These are phyloP conservation scores for Actinomucor elegans DNA, from an alignment of 371 early-diverging fungal genomes.

Conservation along the genomic window DNA sequence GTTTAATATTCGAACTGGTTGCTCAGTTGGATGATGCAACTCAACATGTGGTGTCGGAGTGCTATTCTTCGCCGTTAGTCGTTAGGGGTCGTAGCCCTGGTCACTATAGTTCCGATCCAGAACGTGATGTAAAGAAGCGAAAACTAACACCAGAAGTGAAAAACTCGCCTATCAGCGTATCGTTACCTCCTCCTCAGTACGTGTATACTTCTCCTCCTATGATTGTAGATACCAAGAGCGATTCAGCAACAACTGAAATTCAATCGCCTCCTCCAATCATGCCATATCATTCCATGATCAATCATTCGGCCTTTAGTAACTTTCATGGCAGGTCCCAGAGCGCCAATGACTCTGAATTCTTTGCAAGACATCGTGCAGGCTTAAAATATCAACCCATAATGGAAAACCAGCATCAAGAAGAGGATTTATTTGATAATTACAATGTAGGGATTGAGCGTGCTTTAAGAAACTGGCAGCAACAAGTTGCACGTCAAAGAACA, in stretches of 20 bases:
- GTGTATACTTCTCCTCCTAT: constrained; percentile 15
- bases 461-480: constrained; percentile 19
- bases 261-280: background rate
- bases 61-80: constrained; percentile 72
- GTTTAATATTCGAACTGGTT: constrained; percentile 57
- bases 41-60: constrained; percentile 54
- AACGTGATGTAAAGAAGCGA: constrained; percentile 4
- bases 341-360: constrained; percentile 20
- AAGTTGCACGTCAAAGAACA: constrained; percentile 16
- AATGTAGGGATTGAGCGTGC: constrained; percentile 13
- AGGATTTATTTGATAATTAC: constrained; percentile 9
- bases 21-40: constrained; percentile 53
- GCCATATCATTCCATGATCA: background rate
- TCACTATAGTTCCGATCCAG: constrained; percentile 68
- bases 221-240: constrained; percentile 1
- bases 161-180: background rate
- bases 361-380: constrained; percentile 4
- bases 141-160: background rate
- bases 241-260: background rate
- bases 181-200: constrained; percentile 20
- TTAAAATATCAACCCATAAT: constrained; percentile 7
- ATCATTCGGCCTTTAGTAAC: constrained; percentile 8
- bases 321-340: constrained; percentile 23
- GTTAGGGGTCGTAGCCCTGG: constrained; percentile 90
- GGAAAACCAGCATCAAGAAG: background rate